phyloP scores from a whole-genome alignment of 1,284 basidiomycete species.

The Rhodotorula sp. region DNA sequence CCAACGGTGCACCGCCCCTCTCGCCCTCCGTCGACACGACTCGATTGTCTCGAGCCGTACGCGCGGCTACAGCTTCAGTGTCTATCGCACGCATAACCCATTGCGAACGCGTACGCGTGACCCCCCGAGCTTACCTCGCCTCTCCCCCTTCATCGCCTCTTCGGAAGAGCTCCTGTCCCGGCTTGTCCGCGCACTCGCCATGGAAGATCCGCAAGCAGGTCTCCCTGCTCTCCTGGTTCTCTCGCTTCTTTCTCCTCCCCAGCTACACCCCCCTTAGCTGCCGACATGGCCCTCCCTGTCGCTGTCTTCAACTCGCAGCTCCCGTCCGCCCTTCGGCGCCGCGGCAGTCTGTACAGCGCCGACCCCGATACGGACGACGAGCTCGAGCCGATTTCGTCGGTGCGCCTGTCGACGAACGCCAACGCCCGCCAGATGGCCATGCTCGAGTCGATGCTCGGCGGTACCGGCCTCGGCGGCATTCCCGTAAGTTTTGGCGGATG shows the following conservation, averaged over 20 bases:
- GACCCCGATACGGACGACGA: not conserved
- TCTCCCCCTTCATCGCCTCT: too few species aligned
- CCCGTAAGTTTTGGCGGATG: not conserved
- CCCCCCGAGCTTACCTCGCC: too few species aligned
- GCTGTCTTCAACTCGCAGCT: not conserved
- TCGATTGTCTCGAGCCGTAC: too few species aligned
- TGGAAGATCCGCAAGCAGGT: too few species aligned
- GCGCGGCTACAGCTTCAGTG: too few species aligned
- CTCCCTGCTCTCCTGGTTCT: not conserved
- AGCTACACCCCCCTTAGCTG: not conserved
- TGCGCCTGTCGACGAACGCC: not conserved
- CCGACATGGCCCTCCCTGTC: not conserved
- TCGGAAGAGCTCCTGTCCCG: too few species aligned
- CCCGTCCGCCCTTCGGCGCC: not conserved
- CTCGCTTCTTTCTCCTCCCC: not conserved
- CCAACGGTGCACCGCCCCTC: too few species aligned
- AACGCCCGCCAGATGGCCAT: not conserved
- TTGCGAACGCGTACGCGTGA: too few species aligned
- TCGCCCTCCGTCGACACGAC: too few species aligned
- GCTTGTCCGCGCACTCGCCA: too few species aligned
- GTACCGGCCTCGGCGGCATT: not conserved
- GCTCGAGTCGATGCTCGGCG: not conserved
- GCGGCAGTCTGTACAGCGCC: not conserved
- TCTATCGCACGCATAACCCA: too few species aligned
- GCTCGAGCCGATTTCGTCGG: not conserved